phyloP scores from a whole-genome alignment of 257 asterid genomes.

The Mentha longifolia region DNA sequence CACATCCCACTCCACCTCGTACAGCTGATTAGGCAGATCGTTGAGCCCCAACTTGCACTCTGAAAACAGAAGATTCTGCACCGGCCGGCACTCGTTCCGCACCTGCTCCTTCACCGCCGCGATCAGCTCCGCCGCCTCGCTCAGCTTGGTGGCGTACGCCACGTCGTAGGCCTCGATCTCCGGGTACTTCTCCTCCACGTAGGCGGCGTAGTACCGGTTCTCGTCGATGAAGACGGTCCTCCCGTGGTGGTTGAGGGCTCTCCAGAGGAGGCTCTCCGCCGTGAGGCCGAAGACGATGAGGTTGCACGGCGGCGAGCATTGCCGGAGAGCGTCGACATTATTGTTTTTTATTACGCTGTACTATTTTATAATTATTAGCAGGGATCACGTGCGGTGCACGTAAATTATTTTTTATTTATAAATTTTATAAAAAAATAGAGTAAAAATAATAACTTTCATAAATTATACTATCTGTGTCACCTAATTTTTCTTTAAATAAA shows the following conservation, averaged over 20 bases:
- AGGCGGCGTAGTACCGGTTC: conserved; percentile 57
- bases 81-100: conserved; percentile 80
- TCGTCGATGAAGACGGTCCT: conserved; percentile 60
- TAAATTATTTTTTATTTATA: too few relatives aligned
- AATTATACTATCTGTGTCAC: too few relatives aligned
- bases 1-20: conserved; percentile 89
- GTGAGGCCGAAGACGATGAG: conserved; percentile 59
- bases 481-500: too few relatives aligned
- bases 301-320: conserved; percentile 53
- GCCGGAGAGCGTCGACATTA: conserved; percentile 47
- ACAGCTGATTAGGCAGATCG: conserved; percentile 84
- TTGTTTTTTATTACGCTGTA: too few relatives aligned
- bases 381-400: too few relatives aligned
- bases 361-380: too few relatives aligned
- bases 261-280: conserved; percentile 56
- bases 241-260: conserved; percentile 51
- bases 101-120: conserved; percentile 57
- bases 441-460: too few relatives aligned
- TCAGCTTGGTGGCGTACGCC: conserved; percentile 46
- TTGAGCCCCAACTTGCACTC: conserved; percentile 82
- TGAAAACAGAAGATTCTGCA: conserved; percentile 80
- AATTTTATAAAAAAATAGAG: too few relatives aligned
- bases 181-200: conserved; percentile 53
- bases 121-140: conserved; percentile 54
- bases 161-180: conserved; percentile 57